Conservation (phyloP, 164 flowering plant genomes). For the Dillenia suffruticosa region DNA sequence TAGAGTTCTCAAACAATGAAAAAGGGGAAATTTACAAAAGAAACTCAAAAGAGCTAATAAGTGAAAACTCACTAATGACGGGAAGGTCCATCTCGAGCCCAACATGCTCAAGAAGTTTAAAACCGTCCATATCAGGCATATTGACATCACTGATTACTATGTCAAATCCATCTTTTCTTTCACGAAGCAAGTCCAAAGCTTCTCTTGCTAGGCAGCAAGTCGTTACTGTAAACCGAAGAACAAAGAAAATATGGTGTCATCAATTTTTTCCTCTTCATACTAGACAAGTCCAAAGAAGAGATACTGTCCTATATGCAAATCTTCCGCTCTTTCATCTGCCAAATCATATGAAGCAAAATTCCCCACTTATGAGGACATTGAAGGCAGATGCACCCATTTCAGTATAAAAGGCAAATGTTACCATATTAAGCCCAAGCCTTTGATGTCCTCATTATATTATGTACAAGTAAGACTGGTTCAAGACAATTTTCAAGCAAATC, state of each 20-base stretch:
- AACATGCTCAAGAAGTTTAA: slow-evolving; percentile 90
- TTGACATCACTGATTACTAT: slow-evolving; percentile 97
- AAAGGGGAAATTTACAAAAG: too few relatives aligned
- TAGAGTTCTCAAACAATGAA: neutral
- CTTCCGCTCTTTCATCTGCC: neutral
- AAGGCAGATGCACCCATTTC: too few relatives aligned
- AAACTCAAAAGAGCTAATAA: neutral
- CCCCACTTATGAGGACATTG: too few relatives aligned
- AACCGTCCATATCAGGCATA: slow-evolving; percentile 99
- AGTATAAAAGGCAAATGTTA: too few relatives aligned
- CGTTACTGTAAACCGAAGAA: slow-evolving; percentile 55
- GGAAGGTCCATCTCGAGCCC: slow-evolving; percentile 99
- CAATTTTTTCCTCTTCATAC: neutral
- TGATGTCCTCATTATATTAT: too few relatives aligned
- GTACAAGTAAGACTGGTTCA: too few relatives aligned
- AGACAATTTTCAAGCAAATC: too few relatives aligned
- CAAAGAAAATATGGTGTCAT: neutral
- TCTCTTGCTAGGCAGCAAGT: slow-evolving; percentile 82
- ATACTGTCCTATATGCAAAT: neutral
- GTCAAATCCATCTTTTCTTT: slow-evolving; percentile 80
- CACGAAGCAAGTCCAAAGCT: slow-evolving; percentile 78
- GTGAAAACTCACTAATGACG: slow-evolving; percentile 71
- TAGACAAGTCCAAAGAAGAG: neutral
- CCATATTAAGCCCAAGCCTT: too few relatives aligned
- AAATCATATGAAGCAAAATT: neutral